Base-by-base conservation (phyloP, 352 stramenopile genomes). In the Phytophthora vignae region DNA sequence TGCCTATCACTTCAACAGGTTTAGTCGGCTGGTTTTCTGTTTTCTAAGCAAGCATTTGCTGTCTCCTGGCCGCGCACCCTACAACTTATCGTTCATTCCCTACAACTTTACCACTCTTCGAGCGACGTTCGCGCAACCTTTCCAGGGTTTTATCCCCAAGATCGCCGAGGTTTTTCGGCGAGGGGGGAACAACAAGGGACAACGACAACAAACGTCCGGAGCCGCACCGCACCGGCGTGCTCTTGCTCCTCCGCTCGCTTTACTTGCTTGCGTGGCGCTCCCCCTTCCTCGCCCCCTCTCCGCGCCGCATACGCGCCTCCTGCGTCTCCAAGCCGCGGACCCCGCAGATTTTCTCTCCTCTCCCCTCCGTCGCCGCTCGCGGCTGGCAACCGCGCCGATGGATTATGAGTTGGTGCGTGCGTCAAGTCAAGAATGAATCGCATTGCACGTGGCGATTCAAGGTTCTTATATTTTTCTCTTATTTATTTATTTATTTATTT, bases 331-430 rank as follows among this genome's bases (percentile, higher is more conserved):
- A 44, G 36, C 9, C 36, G 36, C 36, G 36, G 29, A 4, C 4
- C 2, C 29, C 29, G 5, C 29, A 33, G 29, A 33, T 33, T 8
- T 7, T 25, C 6, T 12, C 17, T n/a, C 36, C n/a, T 44, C 8
- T 6, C 29, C 5, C 29, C 29, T 33, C 29, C 29, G 29, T 33
- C 29, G 38, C 38, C 38, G 38, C 38, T 10, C 38, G 38, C 38
- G 36, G 36, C 5, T 14, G 36, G 9, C 9, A n/a, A 33, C 21
- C 11, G 22, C 19, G 61, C 22, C 38, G 33, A 88, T 86, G 78
- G 74, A 88, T 40, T 87, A 81, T 75, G 79, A 85, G 72, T 62
- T 85, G 74, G 78, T 89, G 61, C 62, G 69, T 60, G 7, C 5
- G 15, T 58, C 54, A 36, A 25, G 31, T 44, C 36, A 44, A n/a